Evolutionary conservation across 1,284 basidiomycete genomes (phyloP), one percentile per base, ranked within the genome.

Genomic region (Puccinia triticina): DNA sequence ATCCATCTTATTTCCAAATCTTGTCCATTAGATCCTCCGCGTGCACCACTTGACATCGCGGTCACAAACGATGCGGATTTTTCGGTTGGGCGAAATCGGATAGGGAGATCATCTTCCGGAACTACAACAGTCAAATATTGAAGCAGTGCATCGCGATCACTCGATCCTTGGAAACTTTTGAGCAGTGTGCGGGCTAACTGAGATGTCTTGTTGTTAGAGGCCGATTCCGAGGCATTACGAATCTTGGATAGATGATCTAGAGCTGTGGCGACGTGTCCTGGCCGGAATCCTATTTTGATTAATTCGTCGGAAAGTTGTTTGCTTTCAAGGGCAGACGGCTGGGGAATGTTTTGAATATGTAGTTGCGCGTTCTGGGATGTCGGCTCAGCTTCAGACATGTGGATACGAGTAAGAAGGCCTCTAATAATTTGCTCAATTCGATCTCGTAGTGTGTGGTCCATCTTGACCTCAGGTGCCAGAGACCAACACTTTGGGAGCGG

Each of bases 361-460:
- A 55, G 26, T 23, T 66, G 43, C 21, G 37, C 43, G 7, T 55
- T 48, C 32, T 76, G 55, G 64, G 46, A 10, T 75, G 66, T 26
- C 29, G 69, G 57, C 16, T 85, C 83, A 10, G 34, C 72, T n/a
- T 82, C 82, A 53, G 84, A 84, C 14, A 83, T 78, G 3, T 84
- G 85, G 32, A 85, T 84, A 55, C 84, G 83, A 66, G 80, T 82
- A 61, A 88, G 84, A n/a, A 92, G 93, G 90, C 91, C 90, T 86
- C 93, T 92, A n/a, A 96, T 91, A 0, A 92, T 91, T 32, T 90
- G 90, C 87, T 98, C 95, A 8, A 96, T 93, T 80, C 91, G 88
- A 84, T 95, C 94, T 55, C 95, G 90, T 80, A 97, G 88, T 16
- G 88, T 88, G 29, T 89, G 89, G 0, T 93, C 91, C 93, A 98